These are phyloP conservation scores for Nothophaeocryptopus gaeumannii DNA, from an alignment of 2,329 filamentous ascomycete species.

Conservation along the genomic window DNA sequence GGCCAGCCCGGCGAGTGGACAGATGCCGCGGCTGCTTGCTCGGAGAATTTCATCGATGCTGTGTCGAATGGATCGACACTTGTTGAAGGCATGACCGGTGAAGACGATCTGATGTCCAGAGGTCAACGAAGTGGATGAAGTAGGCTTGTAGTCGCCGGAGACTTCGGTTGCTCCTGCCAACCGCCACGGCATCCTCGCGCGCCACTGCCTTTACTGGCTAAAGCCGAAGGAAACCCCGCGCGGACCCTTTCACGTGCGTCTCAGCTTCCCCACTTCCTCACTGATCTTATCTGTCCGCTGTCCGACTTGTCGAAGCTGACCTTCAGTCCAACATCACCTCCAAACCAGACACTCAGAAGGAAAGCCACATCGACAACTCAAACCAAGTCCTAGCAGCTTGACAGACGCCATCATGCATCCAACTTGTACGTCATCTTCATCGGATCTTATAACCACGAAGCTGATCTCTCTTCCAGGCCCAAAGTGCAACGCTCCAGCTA, in stretches of 20 bases:
- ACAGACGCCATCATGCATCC: conserved; percentile 18
- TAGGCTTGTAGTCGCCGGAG: not conserved
- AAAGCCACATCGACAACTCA: conserved; percentile 1
- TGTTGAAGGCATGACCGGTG: too few species aligned
- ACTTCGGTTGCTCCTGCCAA: too few species aligned
- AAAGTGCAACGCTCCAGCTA: conserved; percentile 32
- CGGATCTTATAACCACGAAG: not conserved
- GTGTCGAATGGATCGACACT: too few species aligned
- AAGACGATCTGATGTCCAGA: not conserved
- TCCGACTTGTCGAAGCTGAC: not conserved
- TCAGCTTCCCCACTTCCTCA: not conserved
- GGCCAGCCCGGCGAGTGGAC: not conserved
- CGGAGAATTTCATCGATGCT: too few species aligned
- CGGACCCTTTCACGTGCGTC: too few species aligned
- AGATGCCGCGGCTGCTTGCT: too few species aligned
- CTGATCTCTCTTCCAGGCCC: conserved; percentile 25
- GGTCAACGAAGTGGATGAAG: conserved; percentile 3
- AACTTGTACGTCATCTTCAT: conserved; percentile 15
- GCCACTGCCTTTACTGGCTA: too few species aligned
- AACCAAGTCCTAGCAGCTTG: not conserved
- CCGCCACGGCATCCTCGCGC: too few species aligned
- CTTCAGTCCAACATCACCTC: conserved; percentile 1
- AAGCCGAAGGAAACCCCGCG: too few species aligned
- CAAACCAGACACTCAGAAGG: not conserved
- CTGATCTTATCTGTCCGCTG: not conserved